Evolutionary conservation across 768 basidiomycete species (phyloP).

Genomic region (Tulasnella sp.): DNA sequence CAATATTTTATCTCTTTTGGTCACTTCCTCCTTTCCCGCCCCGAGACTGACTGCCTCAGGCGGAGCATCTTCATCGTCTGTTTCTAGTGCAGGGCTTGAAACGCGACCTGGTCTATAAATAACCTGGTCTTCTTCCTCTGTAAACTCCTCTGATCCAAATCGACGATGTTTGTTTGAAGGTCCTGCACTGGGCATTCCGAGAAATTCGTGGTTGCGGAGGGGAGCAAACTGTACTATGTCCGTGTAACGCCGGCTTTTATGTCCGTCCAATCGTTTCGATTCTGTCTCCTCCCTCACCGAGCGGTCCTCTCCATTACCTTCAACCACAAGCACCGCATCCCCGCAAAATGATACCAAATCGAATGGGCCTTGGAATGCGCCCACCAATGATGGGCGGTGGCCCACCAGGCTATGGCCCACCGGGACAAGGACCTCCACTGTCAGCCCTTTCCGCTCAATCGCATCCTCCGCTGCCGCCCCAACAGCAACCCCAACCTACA

Average conservation of each 20-base stretch:
- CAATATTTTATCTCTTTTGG: not conserved
- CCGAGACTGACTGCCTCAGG: slow-evolving; percentile 11
- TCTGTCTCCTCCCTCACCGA: not conserved
- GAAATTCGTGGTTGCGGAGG: not conserved
- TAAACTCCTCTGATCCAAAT: not conserved
- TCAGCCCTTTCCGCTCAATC: slow-evolving; percentile 85
- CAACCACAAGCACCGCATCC: not conserved
- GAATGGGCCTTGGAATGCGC: slow-evolving; percentile 82
- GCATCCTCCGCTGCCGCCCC: slow-evolving; percentile 36
- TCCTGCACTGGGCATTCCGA: not conserved
- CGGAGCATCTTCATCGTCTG: slow-evolving; percentile 9
- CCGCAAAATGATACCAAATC: slow-evolving; percentile 40
- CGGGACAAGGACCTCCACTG: slow-evolving; percentile 84
- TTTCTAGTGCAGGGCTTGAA: not conserved
- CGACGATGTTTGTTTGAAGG: not conserved
- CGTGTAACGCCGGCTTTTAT: not conserved
- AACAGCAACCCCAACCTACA: slow-evolving; percentile 60
- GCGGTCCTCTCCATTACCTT: not conserved
- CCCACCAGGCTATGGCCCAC: slow-evolving; percentile 9
- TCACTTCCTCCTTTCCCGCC: not conserved
- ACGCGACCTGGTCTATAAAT: not conserved
- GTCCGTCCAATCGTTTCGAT: slow-evolving; percentile 5
- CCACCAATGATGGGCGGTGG: slow-evolving; percentile 71
- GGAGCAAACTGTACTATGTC: not conserved
- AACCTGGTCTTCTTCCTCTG: not conserved